Evolutionary conservation across 2,329 filamentous ascomycete genomes (phyloP), one percentile per base, ranked within the genome.

Genomic region (Endoconidiophora laricicola): DNA sequence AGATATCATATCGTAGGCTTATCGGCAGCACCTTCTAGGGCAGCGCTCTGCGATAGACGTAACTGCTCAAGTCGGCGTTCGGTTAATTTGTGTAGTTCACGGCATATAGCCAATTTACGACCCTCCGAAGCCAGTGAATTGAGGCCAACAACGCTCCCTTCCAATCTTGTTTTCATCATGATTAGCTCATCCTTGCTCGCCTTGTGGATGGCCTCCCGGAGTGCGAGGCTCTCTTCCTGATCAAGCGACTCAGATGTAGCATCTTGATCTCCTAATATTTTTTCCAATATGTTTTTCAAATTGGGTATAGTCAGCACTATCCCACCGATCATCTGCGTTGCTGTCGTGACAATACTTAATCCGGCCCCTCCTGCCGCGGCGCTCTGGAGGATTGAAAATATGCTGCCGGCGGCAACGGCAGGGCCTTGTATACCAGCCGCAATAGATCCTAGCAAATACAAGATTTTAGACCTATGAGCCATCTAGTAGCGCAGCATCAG

Each of bases 341-440:
- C 4, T 3, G 29, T 6, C 12, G 29, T 33, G 6, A 33, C 29
- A 1, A 6, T 2, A 10, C 7, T 12, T 2, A 33, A 12, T 33
- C 29, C 29, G 29, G 29, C 29, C 9, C 49, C 49, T 5, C 43
- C 43, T 22, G 48, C 48, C 7, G 23, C 46, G 7, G 51, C 51
- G 29, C 51, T 53, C 24, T 53, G 51, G 20, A 53, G 29, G 6
- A 23, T 24, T 14, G 51, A 41, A 46, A 46, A 53, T 16, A 33
- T 10, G 26, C 51, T 46, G 9, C 46, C 43, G 5, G 42, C 14
- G 20, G 26, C 26, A 23, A 48, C 48, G 6, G 18, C 10, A 10
- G 51, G 40, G 6, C 7, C 26, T 38, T 49, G 46, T 6, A 42
- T 12, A 7, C 7, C n/a, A 18, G 50, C 45, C 5, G 50, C 50